phyloP scores from a whole-genome alignment of 129 eudicot species.

The Deinandra increscens region DNA sequence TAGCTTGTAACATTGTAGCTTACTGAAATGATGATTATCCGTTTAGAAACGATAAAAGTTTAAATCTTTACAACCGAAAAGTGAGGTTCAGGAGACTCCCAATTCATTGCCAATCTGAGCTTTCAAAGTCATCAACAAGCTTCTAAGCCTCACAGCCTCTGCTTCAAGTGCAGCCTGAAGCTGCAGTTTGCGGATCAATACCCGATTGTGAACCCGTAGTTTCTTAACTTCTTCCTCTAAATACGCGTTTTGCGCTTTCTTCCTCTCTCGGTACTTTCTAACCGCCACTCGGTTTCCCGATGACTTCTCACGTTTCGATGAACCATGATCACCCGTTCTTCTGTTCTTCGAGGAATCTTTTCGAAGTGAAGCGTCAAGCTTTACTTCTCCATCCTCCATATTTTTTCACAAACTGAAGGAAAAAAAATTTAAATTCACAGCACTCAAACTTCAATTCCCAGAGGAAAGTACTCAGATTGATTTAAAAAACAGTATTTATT shows the following conservation, averaged over 20 bases:
- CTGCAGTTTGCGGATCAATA: constrained; percentile 45
- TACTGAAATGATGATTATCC: too few relatives aligned
- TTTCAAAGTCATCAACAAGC: constrained; percentile 39
- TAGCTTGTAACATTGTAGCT: too few relatives aligned
- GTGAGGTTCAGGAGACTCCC: constrained; percentile 18
- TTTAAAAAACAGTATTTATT: neutral
- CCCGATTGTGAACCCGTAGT: constrained; percentile 48
- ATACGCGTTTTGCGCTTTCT: constrained; percentile 54
- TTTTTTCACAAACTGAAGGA: too few relatives aligned
- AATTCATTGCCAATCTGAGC: constrained; percentile 42
- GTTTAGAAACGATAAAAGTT: too few relatives aligned
- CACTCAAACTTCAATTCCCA: neutral
- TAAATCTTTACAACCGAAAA: too few relatives aligned
- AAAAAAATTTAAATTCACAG: neutral
- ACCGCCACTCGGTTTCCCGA: constrained; percentile 69
- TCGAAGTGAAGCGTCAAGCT: constrained; percentile 28
- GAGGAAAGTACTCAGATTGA: neutral
- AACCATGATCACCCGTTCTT: constrained; percentile 37
- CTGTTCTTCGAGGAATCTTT: constrained; percentile 30
- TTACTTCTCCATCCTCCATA: too few relatives aligned
- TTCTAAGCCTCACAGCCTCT: constrained; percentile 51
- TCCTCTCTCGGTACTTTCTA: constrained; percentile 69
- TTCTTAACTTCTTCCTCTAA: constrained; percentile 68
- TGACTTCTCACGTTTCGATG: constrained; percentile 28
- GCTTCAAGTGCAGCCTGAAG: constrained; percentile 49